Conservation (phyloP, 2,329 filamentous ascomycete species). For the Aspergillus vadensis region DNA sequence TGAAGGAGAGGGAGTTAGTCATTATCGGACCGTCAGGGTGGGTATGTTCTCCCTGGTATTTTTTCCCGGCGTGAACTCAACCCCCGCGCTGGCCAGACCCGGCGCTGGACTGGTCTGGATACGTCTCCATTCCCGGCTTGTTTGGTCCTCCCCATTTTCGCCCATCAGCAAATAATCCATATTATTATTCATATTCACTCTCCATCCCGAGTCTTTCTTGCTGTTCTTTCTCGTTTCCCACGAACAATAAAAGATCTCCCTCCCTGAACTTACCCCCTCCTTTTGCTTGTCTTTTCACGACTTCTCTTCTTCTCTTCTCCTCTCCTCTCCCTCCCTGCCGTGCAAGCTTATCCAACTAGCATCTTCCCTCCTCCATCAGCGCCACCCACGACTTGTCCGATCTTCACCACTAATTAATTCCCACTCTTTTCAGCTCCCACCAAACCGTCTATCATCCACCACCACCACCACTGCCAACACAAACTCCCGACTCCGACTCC, state of each 20-base stretch:
- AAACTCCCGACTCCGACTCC: background rate
- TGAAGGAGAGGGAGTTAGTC: no score
- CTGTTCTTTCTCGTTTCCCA: background rate
- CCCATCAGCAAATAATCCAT: constrained; percentile 9
- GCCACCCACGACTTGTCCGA: background rate
- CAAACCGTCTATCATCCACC: no score
- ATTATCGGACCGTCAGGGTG: background rate
- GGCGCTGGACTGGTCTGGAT: constrained; percentile 23
- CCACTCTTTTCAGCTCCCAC: no score
- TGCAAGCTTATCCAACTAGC: background rate
- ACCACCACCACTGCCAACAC: background rate
- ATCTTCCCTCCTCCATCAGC: background rate
- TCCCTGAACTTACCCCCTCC: background rate
- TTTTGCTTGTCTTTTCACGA: background rate
- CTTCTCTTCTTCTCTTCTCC: background rate
- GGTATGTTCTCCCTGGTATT: constrained; percentile 10
- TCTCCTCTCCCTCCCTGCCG: background rate
- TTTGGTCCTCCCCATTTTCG: constrained; percentile 11
- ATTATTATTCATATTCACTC: background rate
- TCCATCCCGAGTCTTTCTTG: background rate
- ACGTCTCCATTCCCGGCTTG: constrained; percentile 19
- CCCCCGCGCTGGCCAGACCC: constrained; percentile 28
- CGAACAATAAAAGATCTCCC: constrained; percentile 7
- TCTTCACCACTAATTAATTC: background rate
- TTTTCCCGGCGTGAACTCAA: constrained; percentile 6